Conservation (phyloP, 805 yeast species). For the Metschnikowia colocasiae region DNA sequence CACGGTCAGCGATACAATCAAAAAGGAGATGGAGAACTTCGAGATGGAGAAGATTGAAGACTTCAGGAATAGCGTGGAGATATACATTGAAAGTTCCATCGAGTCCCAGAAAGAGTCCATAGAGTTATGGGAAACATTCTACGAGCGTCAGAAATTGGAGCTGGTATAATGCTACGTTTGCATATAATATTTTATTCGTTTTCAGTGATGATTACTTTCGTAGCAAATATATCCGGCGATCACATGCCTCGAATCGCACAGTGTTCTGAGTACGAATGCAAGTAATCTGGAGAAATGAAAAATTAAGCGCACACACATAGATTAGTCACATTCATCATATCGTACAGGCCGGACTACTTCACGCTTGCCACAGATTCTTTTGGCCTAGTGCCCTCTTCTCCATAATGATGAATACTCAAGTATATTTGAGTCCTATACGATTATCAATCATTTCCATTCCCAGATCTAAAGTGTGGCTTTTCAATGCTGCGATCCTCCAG, state of each 20-base stretch:
- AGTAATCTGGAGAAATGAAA: not conserved
- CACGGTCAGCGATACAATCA: constrained; percentile 62
- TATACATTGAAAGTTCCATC: constrained; percentile 82
- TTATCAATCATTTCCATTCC: constrained; percentile 54
- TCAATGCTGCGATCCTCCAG: constrained; percentile 48
- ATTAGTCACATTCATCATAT: constrained; percentile 2
- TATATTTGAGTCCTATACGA: constrained; percentile 43
- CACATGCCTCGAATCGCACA: not conserved
- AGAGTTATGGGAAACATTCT: constrained; percentile 86
- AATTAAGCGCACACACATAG: constrained; percentile 3
- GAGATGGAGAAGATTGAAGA: constrained; percentile 77
- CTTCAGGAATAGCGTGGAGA: constrained; percentile 84
- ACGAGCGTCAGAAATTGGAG: constrained; percentile 44
- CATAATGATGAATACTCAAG: constrained; percentile 40
- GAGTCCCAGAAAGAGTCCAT: constrained; percentile 92
- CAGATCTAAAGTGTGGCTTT: constrained; percentile 50
- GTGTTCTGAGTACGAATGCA: not conserved
- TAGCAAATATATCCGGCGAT: no score
- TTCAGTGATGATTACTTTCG: not conserved
- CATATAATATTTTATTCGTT: not conserved
- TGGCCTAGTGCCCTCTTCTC: not conserved
- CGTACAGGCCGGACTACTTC: not conserved
- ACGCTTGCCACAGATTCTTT: not conserved
- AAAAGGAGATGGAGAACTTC: constrained; percentile 61
- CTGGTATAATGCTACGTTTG: constrained; percentile 5